Base-by-base conservation (phyloP, 495 filamentous ascomycete species). In the Aspergillus ellipticus region DNA sequence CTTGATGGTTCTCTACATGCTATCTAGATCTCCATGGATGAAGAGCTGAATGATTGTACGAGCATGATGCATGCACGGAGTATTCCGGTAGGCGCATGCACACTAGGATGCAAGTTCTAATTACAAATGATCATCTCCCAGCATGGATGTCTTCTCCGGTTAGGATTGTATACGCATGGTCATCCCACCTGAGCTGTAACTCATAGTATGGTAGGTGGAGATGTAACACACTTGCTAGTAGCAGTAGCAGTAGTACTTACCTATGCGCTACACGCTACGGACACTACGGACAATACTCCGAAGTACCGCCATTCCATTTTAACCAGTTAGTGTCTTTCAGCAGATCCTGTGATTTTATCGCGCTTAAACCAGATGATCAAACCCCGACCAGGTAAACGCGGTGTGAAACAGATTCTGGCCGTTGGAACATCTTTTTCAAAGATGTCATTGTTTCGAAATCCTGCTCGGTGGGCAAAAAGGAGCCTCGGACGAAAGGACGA, bases 341-440 rank as follows among this genome's bases (percentile, higher is more conserved):
- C 4, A 7, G 46, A 33, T 13, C 20, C 45, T 47, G 47, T 20
- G 41, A 46, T 47, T 55, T 46, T 43, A 55, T 21, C 43, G 57
- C 57, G 57, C 57, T 59, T 55, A 51, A 48, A 51, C 39, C 43
- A 49, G 54, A 39, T 45, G 50, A 57, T 43, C 50, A 50, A 52
- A 56, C 24, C 53, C 52, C 42, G 50, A 26, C 35, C 17, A 28
- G 48, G 49, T 47, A 52, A 57, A 51, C 9, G 37, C 19, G 52
- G 31, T 37, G 26, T 21, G 26, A 19, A 51, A 21, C 24, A 46
- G 35, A 51, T 11, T 31, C 56, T 39, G 29, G 43, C 58, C 50
- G 54, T 56, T 49, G 31, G 45, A 55, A n/a, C 42, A n/a, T 7
- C 31, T 49, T 48, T 19, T 20, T 16, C 22, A n/a, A 29, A 53